Percentiles rank a stretch among this genome's conserved stretches.
These are phyloP conservation scores for Suhomyces sp. DNA, from an alignment of 805 yeast genomes.

Conservation along the genomic window DNA sequence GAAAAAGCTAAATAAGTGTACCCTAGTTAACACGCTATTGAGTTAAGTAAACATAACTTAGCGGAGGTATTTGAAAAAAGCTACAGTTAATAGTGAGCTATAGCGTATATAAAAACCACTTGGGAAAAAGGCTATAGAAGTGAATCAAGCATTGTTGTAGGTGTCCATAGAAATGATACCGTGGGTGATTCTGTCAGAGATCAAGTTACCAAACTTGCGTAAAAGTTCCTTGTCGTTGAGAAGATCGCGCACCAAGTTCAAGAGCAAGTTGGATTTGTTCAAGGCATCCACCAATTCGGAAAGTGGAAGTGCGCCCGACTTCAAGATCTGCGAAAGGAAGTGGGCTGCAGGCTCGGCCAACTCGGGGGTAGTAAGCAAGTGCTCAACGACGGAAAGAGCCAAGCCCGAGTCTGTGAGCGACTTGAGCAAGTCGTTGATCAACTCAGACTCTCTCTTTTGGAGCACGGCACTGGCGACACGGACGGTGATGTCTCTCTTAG, in stretches of 20 bases:
- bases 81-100: not conserved
- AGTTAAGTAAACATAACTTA: no score
- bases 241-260: constrained; percentile 14
- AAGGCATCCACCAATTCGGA: constrained; percentile 18
- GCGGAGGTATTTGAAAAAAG: not conserved
- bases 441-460: constrained; percentile 18
- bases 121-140: not conserved
- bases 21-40: no score
- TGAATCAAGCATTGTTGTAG: not conserved
- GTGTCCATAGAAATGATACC: constrained; percentile 17
- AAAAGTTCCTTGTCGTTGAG: constrained; percentile 19
- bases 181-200: constrained; percentile 16
- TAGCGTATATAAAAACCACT: not conserved
- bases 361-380: constrained; percentile 24
- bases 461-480: constrained; percentile 1
- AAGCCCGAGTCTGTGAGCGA: constrained; percentile 25
- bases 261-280: constrained; percentile 18
- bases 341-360: constrained; percentile 27
- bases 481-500: not conserved
- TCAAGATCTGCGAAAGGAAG: constrained; percentile 19
- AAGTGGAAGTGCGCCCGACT: constrained; percentile 22
- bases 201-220: constrained; percentile 14
- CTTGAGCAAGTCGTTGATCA: constrained; percentile 17
- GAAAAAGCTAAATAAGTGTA: no score
- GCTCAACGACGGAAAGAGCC: constrained; percentile 20